phyloP scores from a whole-genome alignment of 1,284 basidiomycete species.

The Trametes versicolor region DNA sequence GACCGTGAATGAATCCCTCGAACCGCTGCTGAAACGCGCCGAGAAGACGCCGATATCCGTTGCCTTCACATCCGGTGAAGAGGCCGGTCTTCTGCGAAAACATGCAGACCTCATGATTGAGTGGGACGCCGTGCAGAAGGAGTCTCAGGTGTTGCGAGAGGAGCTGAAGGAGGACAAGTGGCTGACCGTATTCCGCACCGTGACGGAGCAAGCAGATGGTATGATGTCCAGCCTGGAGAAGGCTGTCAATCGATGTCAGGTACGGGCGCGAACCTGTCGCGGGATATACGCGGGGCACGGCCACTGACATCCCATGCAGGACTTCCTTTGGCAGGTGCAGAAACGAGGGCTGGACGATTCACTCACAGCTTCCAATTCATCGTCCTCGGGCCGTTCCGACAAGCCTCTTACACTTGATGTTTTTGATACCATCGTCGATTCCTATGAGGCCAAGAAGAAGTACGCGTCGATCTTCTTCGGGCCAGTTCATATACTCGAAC shows the following conservation, averaged over 20 bases:
- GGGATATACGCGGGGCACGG: not conserved
- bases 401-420: constrained; percentile 67
- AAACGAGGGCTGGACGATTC: constrained; percentile 61
- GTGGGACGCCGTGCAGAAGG: constrained; percentile 84
- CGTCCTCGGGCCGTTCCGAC: constrained; percentile 60
- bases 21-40: constrained; percentile 59
- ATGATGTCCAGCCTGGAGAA: constrained; percentile 98
- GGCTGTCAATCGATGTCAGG: constrained; percentile 86
- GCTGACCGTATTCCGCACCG: constrained; percentile 93
- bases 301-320: constrained; percentile 52
- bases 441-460: constrained; percentile 89
- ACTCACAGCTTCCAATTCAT: constrained; percentile 52
- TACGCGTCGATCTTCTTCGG: constrained; percentile 46
- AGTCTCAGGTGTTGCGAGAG: constrained; percentile 84
- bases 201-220: constrained; percentile 91
- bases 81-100: constrained; percentile 69
- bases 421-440: constrained; percentile 71
- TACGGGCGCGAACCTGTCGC: constrained; percentile 38
- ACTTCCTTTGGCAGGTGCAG: constrained; percentile 85
- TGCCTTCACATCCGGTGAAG: constrained; percentile 53
- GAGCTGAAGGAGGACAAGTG: constrained; percentile 97
- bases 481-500: constrained; percentile 12
- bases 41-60: constrained; percentile 58
- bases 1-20: constrained; percentile 68
- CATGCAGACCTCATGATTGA: constrained; percentile 74